phyloP scores from a whole-genome alignment of 148 eudicot species.

The Drosera capensis region DNA sequence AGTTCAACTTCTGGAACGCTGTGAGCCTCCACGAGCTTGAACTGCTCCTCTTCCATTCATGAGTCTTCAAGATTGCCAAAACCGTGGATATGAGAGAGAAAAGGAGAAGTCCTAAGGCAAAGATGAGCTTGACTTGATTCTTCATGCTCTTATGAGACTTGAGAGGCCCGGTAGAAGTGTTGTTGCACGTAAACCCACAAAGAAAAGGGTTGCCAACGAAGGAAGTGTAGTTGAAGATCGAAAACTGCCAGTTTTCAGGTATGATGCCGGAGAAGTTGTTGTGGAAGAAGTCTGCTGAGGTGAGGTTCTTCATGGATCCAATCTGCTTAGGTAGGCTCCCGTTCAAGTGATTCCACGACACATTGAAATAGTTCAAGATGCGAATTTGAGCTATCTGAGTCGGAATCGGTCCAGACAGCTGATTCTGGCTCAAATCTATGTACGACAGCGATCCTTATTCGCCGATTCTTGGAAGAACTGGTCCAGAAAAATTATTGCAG shows the following conservation, averaged over 20 bases:
- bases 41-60: constrained; percentile 11
- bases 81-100: constrained; percentile 18
- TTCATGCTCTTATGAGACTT: constrained; percentile 1
- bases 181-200: constrained; percentile 19
- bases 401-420: constrained; percentile 38
- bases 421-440: constrained; percentile 43
- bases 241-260: constrained; percentile 36
- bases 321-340: constrained; percentile 34
- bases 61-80: constrained; percentile 29
- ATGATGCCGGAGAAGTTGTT: constrained; percentile 34
- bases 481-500: constrained; percentile 29
- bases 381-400: constrained; percentile 22
- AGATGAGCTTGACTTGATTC: constrained; percentile 19
- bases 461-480: constrained; percentile 25
- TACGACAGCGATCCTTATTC: constrained; percentile 18
- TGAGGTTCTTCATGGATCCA: constrained; percentile 45
- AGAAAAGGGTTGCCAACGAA: constrained; percentile 25
- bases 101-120: constrained; percentile 20
- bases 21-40: constrained; percentile 37
- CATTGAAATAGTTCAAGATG: constrained; percentile 31
- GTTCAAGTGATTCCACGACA: constrained; percentile 43
- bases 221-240: constrained; percentile 31
- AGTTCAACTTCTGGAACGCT: constrained; percentile 38
- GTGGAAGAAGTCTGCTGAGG: constrained; percentile 46
- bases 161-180: background rate